These are phyloP conservation scores for Termitomyces heimii DNA, from an alignment of 768 basidiomycete species.

Conservation along the genomic window DNA sequence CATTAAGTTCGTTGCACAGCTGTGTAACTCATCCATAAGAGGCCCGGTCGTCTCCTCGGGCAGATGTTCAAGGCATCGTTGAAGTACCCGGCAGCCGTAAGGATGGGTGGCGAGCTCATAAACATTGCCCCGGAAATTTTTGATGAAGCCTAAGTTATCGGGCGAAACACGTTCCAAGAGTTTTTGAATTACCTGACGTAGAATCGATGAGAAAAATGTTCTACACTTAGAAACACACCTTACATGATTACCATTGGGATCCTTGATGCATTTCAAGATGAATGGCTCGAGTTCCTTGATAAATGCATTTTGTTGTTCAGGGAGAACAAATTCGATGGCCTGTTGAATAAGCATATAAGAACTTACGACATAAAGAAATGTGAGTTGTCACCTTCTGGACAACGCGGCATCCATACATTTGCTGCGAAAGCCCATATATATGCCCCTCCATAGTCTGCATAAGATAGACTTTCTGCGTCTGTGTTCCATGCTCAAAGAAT, in stretches of 20 bases:
- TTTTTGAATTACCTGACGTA: slow-evolving; percentile 74
- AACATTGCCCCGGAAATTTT: slow-evolving; percentile 71
- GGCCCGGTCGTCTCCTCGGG: slow-evolving; percentile 60
- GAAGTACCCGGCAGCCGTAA: slow-evolving; percentile 92
- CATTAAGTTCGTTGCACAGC: slow-evolving; percentile 20
- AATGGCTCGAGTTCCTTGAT: slow-evolving; percentile 76
- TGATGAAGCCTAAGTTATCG: slow-evolving; percentile 72
- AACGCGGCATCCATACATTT: slow-evolving; percentile 96
- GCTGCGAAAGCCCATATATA: slow-evolving; percentile 69
- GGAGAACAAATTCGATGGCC: slow-evolving; percentile 79
- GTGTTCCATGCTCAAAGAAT: slow-evolving; percentile 82
- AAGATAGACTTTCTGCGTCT: slow-evolving; percentile 64
- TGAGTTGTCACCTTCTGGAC: slow-evolving; percentile 69
- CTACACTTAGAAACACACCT: slow-evolving; percentile 17
- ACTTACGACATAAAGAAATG: background rate
- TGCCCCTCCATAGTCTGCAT: slow-evolving; percentile 73
- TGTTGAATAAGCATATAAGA: slow-evolving; percentile 25
- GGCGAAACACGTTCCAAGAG: slow-evolving; percentile 75
- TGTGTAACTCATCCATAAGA: slow-evolving; percentile 82
- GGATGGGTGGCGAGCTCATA: slow-evolving; percentile 81
- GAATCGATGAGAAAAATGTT: background rate
- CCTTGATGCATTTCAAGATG: slow-evolving; percentile 81
- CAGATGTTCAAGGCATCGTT: slow-evolving; percentile 86
- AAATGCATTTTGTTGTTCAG: slow-evolving; percentile 71
- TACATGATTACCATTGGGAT: slow-evolving; percentile 94